Base-by-base conservation (phyloP, 2,329 filamentous ascomycete genomes). In the Nemania serpens region DNA sequence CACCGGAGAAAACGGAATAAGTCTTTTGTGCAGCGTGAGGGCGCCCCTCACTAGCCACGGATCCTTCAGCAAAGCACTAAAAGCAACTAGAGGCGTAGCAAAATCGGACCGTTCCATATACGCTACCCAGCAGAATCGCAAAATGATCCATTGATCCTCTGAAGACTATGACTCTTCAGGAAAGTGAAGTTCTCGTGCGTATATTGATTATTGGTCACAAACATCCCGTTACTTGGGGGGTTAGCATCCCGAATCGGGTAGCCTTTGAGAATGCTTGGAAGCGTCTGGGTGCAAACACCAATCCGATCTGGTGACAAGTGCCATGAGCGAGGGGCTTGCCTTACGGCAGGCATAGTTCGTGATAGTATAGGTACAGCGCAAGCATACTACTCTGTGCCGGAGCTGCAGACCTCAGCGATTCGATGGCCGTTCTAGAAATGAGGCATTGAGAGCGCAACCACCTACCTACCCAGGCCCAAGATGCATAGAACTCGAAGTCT, bases 61-160 rank as follows among this genome's bases (percentile, higher is more conserved):
- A 63, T 49, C 58, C 42, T 59, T 51, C 34, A 20, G 53, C 34
- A 12, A 54, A 29, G 25, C 25, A 29, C 25, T 29, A 29, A 29
- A 5, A 39, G 25, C 52, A 52, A 29, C 57, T 48, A 56, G 12
- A 29, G 41, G 54, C 57, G 45, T 58, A 43, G 48, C 48, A 58
- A 52, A 63, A 39, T 65, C 70, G 68, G 68, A 61, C 69, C 68
- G 69, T 66, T 63, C 65, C 65, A 71, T 62, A 29, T 47, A 52
- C 47, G 25, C 29, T 43, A 43, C 18, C 45, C 33, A 50, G 47
- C 36, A 15, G 43, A 61, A 66, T 66, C 58, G 64, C 52, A 50
- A 60, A 42, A 61, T 49, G 52, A 66, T 49, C 43, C 45, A 43
- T 60, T 45, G 55, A 63, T 59, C 59, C 63, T 60, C 56, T 41